Base-by-base conservation (phyloP, 202 grass and related monocot species). In the Setaria italica region DNA sequence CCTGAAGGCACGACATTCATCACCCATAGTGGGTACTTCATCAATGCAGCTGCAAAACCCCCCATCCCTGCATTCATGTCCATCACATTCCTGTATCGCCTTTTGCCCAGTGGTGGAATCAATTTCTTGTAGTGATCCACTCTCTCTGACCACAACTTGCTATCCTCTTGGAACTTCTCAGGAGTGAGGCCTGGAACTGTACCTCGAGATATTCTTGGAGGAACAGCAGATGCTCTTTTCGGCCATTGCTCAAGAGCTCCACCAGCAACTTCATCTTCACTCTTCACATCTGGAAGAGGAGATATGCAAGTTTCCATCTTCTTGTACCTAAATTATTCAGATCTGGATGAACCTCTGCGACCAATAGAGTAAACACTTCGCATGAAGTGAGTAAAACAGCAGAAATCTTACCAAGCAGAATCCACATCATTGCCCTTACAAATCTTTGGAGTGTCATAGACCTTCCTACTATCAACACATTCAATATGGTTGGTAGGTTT, bases 281-380 rank as follows among this genome's bases (percentile, higher is more conserved):
- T 86, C 47, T 82, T 92, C 79, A 92, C 90, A 59, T 88, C 77
- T 13, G 95, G 92, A 33, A 97, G 83, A 77, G 92, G 86, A 55
- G 95, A 91, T 85, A 97, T 94, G 86, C 92, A 97, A 43, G 87
- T 78, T 76, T 97, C 90, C 95, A 97, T 97, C 76, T 90, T 90
- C 85, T 87, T 87, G 70, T 90, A 87, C 89, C 89, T 90, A 80
- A 42, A 65, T 48, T 48, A 30, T 69, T 70, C 39, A 62, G 64
- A 80, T 54, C 21, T 63, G 16, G 59, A 75, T 54, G 74, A 59
- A 67, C 25, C 51, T 46, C 33, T 74, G 53, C 42, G 67, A 83
- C 21, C 50, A 74, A 72, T 66, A 35, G 8, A 80, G 41, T 21
- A 68, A 16, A 85, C 42, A 80, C 7, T 58, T 72, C 11, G 41